Evolutionary conservation across 768 basidiomycete genomes (phyloP).

Genomic region (Lactarius trivialis): DNA sequence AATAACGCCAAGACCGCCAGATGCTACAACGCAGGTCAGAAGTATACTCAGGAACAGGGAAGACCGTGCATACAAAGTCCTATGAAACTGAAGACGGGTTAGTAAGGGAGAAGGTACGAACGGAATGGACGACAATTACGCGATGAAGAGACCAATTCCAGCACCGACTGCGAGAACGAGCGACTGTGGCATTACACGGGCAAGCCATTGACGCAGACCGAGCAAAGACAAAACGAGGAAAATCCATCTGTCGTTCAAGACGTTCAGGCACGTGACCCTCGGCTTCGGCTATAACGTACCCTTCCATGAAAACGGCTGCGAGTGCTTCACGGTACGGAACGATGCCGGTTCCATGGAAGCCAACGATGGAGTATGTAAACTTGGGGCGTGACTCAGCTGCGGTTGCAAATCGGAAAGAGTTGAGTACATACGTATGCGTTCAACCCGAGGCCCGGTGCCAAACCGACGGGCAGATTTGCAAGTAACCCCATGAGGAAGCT

Average conservation of each 20-base stretch:
- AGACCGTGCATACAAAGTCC: conserved; percentile 49
- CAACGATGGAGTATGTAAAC: conserved; percentile 87
- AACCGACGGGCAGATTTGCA: conserved; percentile 84
- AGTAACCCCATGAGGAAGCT: conserved; percentile 78
- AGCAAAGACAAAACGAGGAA: conserved; percentile 75
- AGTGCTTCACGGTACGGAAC: conserved; percentile 76
- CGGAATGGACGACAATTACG: conserved; percentile 39
- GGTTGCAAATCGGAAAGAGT: background rate
- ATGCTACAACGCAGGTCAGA: conserved; percentile 34
- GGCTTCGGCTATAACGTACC: conserved; percentile 39
- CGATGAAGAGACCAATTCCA: conserved; percentile 85
- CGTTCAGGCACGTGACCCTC: background rate
- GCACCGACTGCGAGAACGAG: conserved; percentile 79
- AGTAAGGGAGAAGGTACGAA: background rate
- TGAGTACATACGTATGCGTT: conserved; percentile 64
- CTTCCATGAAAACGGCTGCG: conserved; percentile 83
- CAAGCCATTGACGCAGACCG: conserved; percentile 86
- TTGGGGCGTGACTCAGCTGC: conserved; percentile 26
- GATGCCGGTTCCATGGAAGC: conserved; percentile 68
- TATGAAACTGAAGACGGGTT: conserved; percentile 46
- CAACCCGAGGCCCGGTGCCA: conserved; percentile 80
- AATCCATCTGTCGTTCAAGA: conserved; percentile 50
- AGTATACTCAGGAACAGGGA: background rate
- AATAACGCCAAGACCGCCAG: conserved; percentile 70
- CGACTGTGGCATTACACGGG: conserved; percentile 82